Evolutionary conservation across 176 grass and related monocot species (phyloP).

Genomic region (Thinopyrum elongatum): DNA sequence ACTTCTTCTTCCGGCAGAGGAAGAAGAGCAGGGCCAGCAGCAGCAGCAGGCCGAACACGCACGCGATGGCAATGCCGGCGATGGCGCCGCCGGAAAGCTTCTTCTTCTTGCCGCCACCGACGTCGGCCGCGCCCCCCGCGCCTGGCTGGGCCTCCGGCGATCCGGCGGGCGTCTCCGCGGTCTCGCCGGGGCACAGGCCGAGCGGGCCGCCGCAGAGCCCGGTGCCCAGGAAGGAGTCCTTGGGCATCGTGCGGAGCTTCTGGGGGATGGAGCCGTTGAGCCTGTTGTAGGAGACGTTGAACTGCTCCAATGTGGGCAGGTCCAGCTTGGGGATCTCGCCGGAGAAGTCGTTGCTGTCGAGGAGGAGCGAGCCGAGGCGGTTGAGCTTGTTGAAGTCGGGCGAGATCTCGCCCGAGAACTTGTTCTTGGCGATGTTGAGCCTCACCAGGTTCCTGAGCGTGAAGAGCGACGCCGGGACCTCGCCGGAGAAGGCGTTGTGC

Average conservation of each 20-base stretch:
- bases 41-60: conserved; percentile 55
- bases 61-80: conserved; percentile 88
- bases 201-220: conserved; percentile 81
- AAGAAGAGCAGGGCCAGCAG: conserved; percentile 60
- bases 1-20: conserved; percentile 63
- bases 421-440: conserved; percentile 73
- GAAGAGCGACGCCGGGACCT: conserved; percentile 66
- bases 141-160: conserved; percentile 29
- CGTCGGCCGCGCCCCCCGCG: not conserved
- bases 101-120: conserved; percentile 45
- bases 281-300: conserved; percentile 94
- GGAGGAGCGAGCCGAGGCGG: conserved; percentile 67
- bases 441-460: conserved; percentile 71
- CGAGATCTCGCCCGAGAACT: conserved; percentile 71
- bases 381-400: conserved; percentile 77
- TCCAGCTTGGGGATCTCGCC: conserved; percentile 88
- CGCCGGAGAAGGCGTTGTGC: conserved; percentile 66
- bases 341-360: conserved; percentile 61
- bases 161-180: conserved; percentile 36
- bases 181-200: conserved; percentile 72
- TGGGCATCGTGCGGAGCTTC: conserved; percentile 72
- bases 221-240: conserved; percentile 64
- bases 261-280: conserved; percentile 88
- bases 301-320: conserved; percentile 62
- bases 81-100: conserved; percentile 97